A percentile compares a stretch with the other conserved stretches of the same genome.
These are phyloP conservation scores for Plasmodium gaboni DNA, from an alignment of 169 alveolate genomes.

Conservation along the genomic window DNA sequence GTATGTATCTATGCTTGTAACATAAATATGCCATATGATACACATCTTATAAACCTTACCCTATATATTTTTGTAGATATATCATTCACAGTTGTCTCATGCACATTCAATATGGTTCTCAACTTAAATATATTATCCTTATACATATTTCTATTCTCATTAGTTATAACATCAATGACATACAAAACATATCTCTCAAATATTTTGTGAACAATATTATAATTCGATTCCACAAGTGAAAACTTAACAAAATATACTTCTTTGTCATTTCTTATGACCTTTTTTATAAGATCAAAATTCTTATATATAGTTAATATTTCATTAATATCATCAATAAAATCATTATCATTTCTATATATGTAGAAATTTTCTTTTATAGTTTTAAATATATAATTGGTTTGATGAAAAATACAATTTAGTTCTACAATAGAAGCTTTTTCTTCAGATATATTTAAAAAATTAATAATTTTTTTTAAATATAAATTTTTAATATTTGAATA, in stretches of 20 bases:
- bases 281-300: constrained; percentile 40
- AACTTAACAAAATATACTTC: constrained; percentile 33
- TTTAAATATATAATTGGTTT: constrained; percentile 25
- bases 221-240: constrained; percentile 37
- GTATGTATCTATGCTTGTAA: not conserved
- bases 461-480: constrained; percentile 71
- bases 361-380: constrained; percentile 52
- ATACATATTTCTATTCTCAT: constrained; percentile 24
- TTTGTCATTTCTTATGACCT: not conserved
- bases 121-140: constrained; percentile 43
- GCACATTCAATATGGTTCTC: constrained; percentile 18
- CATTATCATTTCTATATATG: constrained; percentile 36
- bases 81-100: not conserved
- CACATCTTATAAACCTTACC: constrained; percentile 4
- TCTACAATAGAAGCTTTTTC: constrained; percentile 49
- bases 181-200: constrained; percentile 61
- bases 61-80: constrained; percentile 51
- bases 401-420: constrained; percentile 37
- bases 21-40: not conserved
- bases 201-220: constrained; percentile 23
- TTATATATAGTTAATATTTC: constrained; percentile 51
- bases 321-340: constrained; percentile 46
- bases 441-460: constrained; percentile 63
- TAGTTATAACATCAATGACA: constrained; percentile 47
- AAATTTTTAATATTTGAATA: constrained; percentile 62